phyloP scores from a whole-genome alignment of 1,284 basidiomycete species.

The Cryptococcus amylolentus region DNA sequence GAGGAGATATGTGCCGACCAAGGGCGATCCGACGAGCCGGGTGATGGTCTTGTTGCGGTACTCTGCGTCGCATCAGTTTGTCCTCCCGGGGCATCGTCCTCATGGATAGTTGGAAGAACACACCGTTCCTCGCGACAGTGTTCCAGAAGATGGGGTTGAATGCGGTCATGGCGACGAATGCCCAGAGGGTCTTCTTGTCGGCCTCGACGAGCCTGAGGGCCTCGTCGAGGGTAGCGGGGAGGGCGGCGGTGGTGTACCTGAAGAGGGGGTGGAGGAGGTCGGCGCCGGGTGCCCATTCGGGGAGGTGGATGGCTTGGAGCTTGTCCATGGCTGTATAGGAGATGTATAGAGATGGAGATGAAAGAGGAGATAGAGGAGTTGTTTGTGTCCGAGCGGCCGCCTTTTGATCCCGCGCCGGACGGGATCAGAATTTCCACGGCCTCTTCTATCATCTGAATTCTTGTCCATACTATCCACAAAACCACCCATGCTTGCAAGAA shows the following conservation, averaged over 20 bases:
- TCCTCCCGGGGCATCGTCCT: background rate
- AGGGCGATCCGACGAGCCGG: constrained; percentile 67
- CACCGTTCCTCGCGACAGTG: constrained; percentile 87
- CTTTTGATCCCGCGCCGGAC: no score
- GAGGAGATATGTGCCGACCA: constrained; percentile 81
- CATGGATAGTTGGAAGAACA: constrained; percentile 27
- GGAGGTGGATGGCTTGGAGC: constrained; percentile 7
- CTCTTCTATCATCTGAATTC: no score
- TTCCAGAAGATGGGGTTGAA: constrained; percentile 98
- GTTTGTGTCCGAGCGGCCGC: no score
- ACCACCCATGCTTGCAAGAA: no score
- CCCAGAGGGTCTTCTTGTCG: constrained; percentile 62
- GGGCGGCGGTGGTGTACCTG: constrained; percentile 19
- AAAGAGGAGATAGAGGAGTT: background rate
- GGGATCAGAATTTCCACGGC: no score
- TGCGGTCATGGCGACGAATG: constrained; percentile 63
- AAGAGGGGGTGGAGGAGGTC: constrained; percentile 25
- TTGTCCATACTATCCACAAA: no score
- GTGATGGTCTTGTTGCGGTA: constrained; percentile 84
- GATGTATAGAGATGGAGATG: background rate
- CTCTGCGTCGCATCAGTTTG: constrained; percentile 55
- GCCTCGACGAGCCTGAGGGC: constrained; percentile 52
- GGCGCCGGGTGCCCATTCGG: constrained; percentile 29
- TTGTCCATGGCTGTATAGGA: background rate
- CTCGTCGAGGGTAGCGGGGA: background rate